phyloP scores from a whole-genome alignment of 495 filamentous ascomycete species.

The Hypoxylon rickii region DNA sequence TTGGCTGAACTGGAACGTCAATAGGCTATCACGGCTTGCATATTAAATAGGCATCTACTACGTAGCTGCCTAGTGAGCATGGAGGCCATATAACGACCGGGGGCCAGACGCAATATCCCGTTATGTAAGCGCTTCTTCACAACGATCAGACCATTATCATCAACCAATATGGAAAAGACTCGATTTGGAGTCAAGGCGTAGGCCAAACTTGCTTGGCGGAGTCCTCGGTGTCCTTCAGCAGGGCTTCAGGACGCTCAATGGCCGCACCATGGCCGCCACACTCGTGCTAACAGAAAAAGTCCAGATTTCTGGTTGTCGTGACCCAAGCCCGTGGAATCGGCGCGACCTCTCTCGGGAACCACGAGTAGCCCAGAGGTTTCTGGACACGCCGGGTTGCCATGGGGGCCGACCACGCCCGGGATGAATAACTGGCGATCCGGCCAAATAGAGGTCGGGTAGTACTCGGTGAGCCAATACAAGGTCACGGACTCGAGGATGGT shows the following conservation, averaged over 20 bases:
- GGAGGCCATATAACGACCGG: too few species aligned
- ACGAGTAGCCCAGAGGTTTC: constrained; percentile 61
- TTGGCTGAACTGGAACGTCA: too few species aligned
- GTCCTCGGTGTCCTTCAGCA: background rate
- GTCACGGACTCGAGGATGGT: constrained; percentile 59
- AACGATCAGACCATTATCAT: too few species aligned
- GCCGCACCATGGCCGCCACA: too few species aligned
- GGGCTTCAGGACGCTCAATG: background rate
- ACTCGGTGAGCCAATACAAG: constrained; percentile 65
- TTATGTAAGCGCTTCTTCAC: too few species aligned
- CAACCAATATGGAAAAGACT: too few species aligned
- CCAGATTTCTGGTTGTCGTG: background rate
- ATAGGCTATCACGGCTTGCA: too few species aligned
- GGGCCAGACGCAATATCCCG: too few species aligned
- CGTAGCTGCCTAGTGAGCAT: constrained; percentile 41
- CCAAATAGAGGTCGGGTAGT: constrained; percentile 60
- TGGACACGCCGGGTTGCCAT: constrained; percentile 43
- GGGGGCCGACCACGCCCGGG: constrained; percentile 31
- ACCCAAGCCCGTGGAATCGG: background rate
- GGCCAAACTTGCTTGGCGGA: background rate
- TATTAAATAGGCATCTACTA: background rate
- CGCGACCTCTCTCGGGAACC: background rate
- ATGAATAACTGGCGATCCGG: constrained; percentile 55
- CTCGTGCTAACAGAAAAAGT: too few species aligned
- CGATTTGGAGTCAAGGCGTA: constrained; percentile 41